Evolutionary conservation across 768 basidiomycete genomes (phyloP), one percentile per base, ranked within the genome.

Genomic region (Tricholoma saponaceum): DNA sequence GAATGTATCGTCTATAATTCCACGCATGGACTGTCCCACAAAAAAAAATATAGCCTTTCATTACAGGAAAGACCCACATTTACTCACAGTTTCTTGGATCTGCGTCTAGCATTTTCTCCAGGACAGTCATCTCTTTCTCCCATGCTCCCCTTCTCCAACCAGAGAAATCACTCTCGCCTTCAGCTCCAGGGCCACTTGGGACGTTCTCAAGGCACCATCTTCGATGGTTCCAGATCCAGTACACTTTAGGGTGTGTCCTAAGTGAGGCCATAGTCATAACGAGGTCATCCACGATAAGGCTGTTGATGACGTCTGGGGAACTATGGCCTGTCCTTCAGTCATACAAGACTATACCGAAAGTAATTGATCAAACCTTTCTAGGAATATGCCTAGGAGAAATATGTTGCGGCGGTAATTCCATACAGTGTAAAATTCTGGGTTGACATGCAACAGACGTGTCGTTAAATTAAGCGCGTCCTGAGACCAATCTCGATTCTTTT

Each of bases 151-250:
- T 84, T 64, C 82, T 85, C 95, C 95, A 98, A n/a, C 77, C 81
- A 51, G 79, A 63, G 9, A 70, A 66, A 54, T 83, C 78, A 1
- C 69, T 71, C n/a, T 77, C 76, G 0, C 70, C 72, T 50, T 75
- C 73, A 1, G 69, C 64, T 26, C 74, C 76, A 0, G 92, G 92
- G 1, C 86, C 89, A 53, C 80, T 76, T 0, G 96, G 95, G 10
- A 96, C 82, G 54, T 88, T 83, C 69, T 90, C 88, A 1, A 99
- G 82, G 66, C 95, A 95, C 97, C 97, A 98, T 64, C 87, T 79
- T 37, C 97, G 85, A 66, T 99, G 95, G 68, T 95, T 98, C 97
- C 97, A 99, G 64, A 98, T 94, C 88, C 92, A 94, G 69, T 99
- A 99, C 18, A 97, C 87, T 69, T 98, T 99, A 13, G 97, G 97